phyloP scores from a whole-genome alignment of 2,329 filamentous ascomycete species.

The Aspergillus vadensis region DNA sequence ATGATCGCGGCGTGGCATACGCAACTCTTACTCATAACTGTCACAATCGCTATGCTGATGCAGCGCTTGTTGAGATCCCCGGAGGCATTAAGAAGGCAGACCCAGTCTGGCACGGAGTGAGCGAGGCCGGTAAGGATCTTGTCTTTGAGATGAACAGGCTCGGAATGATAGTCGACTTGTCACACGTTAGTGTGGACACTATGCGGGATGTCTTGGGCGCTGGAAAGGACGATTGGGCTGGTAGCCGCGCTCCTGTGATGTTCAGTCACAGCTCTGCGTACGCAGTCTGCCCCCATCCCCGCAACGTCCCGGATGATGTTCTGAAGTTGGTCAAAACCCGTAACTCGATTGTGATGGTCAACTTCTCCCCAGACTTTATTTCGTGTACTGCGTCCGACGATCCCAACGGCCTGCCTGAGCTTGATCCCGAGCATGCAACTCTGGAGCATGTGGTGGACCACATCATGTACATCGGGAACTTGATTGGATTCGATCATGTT shows the following conservation, averaged over 20 bases:
- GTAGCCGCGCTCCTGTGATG: slow-evolving; percentile 79
- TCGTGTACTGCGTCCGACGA: slow-evolving; percentile 66
- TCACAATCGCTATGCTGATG: slow-evolving; percentile 86
- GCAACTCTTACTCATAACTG: slow-evolving; percentile 91
- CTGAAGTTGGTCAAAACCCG: slow-evolving; percentile 72
- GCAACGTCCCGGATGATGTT: slow-evolving; percentile 86
- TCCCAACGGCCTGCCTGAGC: slow-evolving; percentile 66
- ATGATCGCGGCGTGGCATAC: slow-evolving; percentile 80
- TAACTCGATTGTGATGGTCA: slow-evolving; percentile 84
- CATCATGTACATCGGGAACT: slow-evolving; percentile 76
- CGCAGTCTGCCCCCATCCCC: slow-evolving; percentile 78
- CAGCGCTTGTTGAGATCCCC: slow-evolving; percentile 60
- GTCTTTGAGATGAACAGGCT: slow-evolving; percentile 90
- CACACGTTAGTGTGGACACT: slow-evolving; percentile 76
- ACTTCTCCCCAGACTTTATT: slow-evolving; percentile 81
- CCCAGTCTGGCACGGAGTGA: slow-evolving; percentile 64
- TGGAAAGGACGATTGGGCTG: slow-evolving; percentile 61
- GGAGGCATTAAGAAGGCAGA: slow-evolving; percentile 41
- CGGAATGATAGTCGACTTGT: slow-evolving; percentile 90
- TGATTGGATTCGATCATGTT: slow-evolving; percentile 85
- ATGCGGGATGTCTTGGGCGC: slow-evolving; percentile 80
- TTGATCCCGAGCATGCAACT: slow-evolving; percentile 69
- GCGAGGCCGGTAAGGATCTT: slow-evolving; percentile 66
- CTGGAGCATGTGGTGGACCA: slow-evolving; percentile 77
- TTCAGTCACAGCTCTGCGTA: slow-evolving; percentile 87